Percentiles rank a stretch among this genome's conserved stretches.
phyloP scores from a whole-genome alignment of 768 basidiomycete genomes.

The Pisolithus microcarpus region DNA sequence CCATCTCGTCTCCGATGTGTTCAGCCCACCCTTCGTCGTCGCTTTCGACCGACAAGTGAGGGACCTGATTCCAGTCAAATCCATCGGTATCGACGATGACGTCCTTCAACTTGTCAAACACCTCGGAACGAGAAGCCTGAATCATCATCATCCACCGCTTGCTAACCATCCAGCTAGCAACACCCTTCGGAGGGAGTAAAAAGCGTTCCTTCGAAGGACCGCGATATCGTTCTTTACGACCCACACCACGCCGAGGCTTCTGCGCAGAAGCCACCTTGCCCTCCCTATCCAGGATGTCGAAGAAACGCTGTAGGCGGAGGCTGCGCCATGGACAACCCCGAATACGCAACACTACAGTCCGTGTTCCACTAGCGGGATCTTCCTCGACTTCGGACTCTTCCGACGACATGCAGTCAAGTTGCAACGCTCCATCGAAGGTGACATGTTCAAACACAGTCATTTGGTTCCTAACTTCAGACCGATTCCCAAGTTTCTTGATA shows the following conservation, averaged over 20 bases:
- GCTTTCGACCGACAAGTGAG: conserved; percentile 51
- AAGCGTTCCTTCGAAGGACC: conserved; percentile 54
- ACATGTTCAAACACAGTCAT: conserved; percentile 50
- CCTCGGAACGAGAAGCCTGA: conserved; percentile 39
- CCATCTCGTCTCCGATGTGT: conserved; percentile 3
- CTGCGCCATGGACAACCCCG: conserved; percentile 68
- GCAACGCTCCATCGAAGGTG: conserved; percentile 63
- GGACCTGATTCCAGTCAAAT: conserved; percentile 45
- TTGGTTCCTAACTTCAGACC: conserved; percentile 52
- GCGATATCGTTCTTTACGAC: conserved; percentile 45
- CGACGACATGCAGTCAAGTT: conserved; percentile 73
- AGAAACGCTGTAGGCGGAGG: conserved; percentile 52
- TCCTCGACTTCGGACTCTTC: conserved; percentile 64
- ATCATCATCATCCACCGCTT: conserved; percentile 48
- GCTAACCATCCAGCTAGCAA: conserved; percentile 73
- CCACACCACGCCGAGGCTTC: conserved; percentile 52
- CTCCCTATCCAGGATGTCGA: conserved; percentile 52
- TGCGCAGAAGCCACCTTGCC: conserved; percentile 37
- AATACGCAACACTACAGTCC: conserved; percentile 39
- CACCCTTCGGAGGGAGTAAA: conserved; percentile 54
- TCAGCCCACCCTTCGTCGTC: conserved; percentile 30
- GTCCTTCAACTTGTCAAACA: conserved; percentile 36
- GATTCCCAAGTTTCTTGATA: conserved; percentile 59
- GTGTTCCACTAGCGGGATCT: conserved; percentile 19
- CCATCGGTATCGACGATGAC: conserved; percentile 40